Conservation (phyloP, 163 green algal genomes). For the Smithsoniella earleae region DNA sequence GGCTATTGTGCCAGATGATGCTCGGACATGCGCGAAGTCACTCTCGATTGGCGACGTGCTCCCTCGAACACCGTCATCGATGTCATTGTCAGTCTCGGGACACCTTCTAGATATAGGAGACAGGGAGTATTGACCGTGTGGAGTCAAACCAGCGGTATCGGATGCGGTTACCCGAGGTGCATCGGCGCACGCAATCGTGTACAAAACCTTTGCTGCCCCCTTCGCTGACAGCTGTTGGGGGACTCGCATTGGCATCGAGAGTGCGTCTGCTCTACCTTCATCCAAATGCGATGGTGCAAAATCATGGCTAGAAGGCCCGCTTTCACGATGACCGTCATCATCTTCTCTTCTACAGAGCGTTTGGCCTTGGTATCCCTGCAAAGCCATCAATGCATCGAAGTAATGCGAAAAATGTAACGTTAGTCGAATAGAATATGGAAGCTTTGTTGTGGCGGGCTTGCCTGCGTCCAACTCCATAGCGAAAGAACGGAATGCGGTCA, state of each 20-base stretch:
- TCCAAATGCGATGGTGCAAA: neutral
- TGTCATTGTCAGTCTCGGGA: neutral
- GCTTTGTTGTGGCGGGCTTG: neutral
- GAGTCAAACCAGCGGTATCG: neutral
- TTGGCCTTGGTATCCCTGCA: neutral
- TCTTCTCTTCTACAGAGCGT: neutral
- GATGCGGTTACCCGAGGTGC: neutral
- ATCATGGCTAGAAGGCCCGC: slow-evolving; percentile 13
- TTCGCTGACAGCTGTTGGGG: slow-evolving; percentile 3
- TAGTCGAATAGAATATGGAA: neutral
- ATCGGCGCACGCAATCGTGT: slow-evolving; percentile 17
- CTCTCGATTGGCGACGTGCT: neutral
- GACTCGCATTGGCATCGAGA: neutral
- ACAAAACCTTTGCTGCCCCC: slow-evolving; percentile 22
- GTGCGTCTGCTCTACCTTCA: neutral
- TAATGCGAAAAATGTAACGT: no score
- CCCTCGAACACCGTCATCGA: neutral
- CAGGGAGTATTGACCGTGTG: neutral
- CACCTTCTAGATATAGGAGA: neutral
- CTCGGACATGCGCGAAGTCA: neutral
- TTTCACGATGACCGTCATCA: neutral
- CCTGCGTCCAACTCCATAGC: neutral
- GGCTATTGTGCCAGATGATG: neutral
- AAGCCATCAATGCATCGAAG: neutral
- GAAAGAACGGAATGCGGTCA: neutral